Evolutionary conservation across 139 green algal species (phyloP).

Genomic region (Haematococcus sp.): DNA sequence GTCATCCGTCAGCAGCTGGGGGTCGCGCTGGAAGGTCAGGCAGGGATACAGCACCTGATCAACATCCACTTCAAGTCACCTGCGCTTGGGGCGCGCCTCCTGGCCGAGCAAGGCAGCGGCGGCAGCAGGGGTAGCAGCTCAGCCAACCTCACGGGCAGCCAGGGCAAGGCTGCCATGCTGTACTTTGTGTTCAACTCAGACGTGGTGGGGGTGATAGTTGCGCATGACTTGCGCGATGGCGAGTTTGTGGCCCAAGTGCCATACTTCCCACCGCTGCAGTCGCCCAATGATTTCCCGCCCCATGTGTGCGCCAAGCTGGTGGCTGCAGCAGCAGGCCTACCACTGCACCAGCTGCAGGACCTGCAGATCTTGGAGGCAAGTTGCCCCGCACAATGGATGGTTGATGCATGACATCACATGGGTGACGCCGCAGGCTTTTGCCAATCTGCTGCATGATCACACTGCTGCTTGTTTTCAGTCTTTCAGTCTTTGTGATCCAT

Average conservation of each 20-base stretch:
- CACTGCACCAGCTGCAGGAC: conserved; percentile 20
- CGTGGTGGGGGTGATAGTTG: conserved; percentile 85
- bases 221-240: conserved; percentile 76
- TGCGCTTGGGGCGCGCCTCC: background rate
- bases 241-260: conserved; percentile 97
- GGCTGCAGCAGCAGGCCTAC: conserved; percentile 33
- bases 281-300: conserved; percentile 63
- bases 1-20: conserved; percentile 33
- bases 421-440: too few relatives aligned
- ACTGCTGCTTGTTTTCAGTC: too few relatives aligned
- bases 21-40: conserved; percentile 55
- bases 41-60: conserved; percentile 78
- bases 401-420: too few relatives aligned
- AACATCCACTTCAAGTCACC: conserved; percentile 81
- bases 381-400: too few relatives aligned
- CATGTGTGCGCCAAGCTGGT: conserved; percentile 49
- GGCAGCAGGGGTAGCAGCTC: background rate
- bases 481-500: too few relatives aligned
- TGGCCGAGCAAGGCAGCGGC: background rate
- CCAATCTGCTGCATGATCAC: too few relatives aligned
- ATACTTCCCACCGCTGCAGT: conserved; percentile 87
- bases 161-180: conserved; percentile 77
- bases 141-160: background rate
- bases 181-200: conserved; percentile 93
- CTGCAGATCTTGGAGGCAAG: conserved; percentile 7